Percentiles rank a stretch among this genome's conserved stretches.
These are phyloP conservation scores for Plasmodium cynomolgi DNA, from an alignment of 169 alveolate species.

Conservation along the genomic window DNA sequence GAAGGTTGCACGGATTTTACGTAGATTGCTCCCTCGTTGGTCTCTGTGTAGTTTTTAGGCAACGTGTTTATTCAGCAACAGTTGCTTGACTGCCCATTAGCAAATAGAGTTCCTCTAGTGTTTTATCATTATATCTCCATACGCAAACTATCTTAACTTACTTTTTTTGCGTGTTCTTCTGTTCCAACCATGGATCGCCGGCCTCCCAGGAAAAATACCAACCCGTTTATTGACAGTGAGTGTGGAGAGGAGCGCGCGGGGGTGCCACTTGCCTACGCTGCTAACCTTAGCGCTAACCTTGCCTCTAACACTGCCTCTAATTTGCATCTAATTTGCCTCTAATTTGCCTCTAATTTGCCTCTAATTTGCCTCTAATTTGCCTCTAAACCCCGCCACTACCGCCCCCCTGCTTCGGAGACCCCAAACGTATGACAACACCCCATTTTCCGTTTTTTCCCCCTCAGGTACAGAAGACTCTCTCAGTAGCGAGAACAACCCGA, in stretches of 20 bases:
- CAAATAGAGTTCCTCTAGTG: neutral
- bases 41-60: neutral
- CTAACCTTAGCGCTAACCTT: neutral
- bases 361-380: no score
- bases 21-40: neutral
- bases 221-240: constrained; percentile 6
- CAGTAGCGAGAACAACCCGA: neutral
- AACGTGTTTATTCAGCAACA: neutral
- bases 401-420: neutral
- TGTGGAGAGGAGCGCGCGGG: neutral
- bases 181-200: neutral
- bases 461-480: neutral
- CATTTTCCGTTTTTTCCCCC: neutral
- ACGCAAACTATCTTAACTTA: neutral
- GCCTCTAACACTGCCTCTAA: no score
- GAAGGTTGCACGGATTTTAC: neutral
- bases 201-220: neutral
- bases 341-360: no score
- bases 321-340: no score
- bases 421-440: neutral
- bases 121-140: neutral
- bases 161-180: neutral
- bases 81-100: neutral
- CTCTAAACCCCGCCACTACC: neutral
- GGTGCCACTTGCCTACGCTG: neutral